These are phyloP conservation scores for Chlamydomonas reinhardtii DNA, from an alignment of 163 green algal genomes.

Conservation along the genomic window DNA sequence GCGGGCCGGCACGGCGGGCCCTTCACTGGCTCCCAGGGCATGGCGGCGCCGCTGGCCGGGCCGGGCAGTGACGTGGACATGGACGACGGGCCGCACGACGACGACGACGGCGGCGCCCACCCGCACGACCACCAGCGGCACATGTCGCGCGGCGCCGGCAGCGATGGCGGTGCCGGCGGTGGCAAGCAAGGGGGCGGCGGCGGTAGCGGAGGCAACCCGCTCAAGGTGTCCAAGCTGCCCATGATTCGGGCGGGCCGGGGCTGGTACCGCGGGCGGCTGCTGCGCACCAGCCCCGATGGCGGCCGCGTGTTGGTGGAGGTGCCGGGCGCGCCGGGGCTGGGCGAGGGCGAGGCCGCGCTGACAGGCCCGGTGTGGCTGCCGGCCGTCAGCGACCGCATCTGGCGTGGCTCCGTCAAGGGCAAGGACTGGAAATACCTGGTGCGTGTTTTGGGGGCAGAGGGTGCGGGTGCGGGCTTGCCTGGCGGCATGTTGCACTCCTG, in stretches of 20 bases:
- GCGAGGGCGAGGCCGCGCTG: background rate
- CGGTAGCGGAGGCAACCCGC: background rate
- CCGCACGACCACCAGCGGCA: too few species aligned
- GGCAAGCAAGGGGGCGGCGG: too few species aligned
- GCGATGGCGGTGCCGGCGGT: too few species aligned
- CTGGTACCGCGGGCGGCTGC: slow-evolving; percentile 41
- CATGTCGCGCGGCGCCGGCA: too few species aligned
- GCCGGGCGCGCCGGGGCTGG: slow-evolving; percentile 9
- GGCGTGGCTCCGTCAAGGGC: slow-evolving; percentile 87
- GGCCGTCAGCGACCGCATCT: slow-evolving; percentile 77
- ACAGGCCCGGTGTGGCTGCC: slow-evolving; percentile 75
- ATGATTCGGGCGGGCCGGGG: slow-evolving; percentile 36
- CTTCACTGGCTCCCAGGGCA: background rate
- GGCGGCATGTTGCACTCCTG: too few species aligned
- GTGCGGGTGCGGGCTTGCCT: too few species aligned
- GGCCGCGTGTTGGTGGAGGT: slow-evolving; percentile 34
- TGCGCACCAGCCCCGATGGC: slow-evolving; percentile 15
- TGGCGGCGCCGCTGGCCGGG: background rate
- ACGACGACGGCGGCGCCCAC: too few species aligned
- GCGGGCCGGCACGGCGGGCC: too few species aligned
- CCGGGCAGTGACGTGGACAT: too few species aligned
- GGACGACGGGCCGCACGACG: too few species aligned
- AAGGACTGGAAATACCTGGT: slow-evolving; percentile 90
- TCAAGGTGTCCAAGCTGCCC: slow-evolving; percentile 48
- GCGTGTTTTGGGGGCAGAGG: too few species aligned